These are phyloP conservation scores for Eucalyptus regnans DNA, from an alignment of 345 rosid species.

Conservation along the genomic window DNA sequence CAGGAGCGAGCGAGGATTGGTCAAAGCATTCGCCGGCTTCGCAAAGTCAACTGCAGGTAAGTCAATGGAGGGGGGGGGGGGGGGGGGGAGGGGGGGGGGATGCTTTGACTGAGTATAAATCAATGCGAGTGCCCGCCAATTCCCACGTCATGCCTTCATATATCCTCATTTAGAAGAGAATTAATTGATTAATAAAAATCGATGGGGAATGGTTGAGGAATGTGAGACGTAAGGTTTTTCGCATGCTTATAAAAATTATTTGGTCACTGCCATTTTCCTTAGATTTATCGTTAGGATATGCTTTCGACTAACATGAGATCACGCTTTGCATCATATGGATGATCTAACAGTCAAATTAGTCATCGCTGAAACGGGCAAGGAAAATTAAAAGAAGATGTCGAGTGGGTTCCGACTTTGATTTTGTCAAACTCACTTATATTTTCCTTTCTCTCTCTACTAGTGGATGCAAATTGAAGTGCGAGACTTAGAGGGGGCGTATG, in stretches of 20 bases:
- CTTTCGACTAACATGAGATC: neutral
- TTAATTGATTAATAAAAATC: neutral
- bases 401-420: neutral
- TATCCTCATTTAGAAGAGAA: neutral
- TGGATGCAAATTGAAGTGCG: neutral
- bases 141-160: neutral
- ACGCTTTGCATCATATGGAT: neutral
- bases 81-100: rapidly evolving
- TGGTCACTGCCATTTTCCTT: neutral
- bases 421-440: neutral
- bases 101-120: neutral
- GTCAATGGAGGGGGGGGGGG: too few relatives aligned
- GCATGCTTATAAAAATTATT: neutral
- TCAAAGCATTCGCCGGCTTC: neutral
- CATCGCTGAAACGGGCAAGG: neutral
- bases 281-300: neutral
- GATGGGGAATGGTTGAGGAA: neutral
- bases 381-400: neutral
- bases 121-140: neutral
- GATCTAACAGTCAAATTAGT: neutral
- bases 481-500: neutral
- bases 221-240: neutral
- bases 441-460: neutral
- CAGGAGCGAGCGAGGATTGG: neutral
- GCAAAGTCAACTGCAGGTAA: neutral